phyloP scores from a whole-genome alignment of 176 grass and related monocot species.

The Lolium rigidum region DNA sequence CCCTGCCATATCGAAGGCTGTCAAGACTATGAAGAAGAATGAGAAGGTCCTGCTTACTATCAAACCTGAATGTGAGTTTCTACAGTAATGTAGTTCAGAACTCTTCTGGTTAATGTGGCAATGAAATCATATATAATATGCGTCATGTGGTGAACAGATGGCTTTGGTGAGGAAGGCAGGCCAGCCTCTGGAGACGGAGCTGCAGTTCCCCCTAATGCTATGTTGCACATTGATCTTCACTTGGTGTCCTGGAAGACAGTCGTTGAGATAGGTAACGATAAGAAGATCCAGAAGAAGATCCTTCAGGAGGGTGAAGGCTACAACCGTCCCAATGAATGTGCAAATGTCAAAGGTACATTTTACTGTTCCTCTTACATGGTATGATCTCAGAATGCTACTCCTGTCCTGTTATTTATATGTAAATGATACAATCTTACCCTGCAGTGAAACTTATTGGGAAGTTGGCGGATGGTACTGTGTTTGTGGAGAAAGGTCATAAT shows the following conservation, averaged over 20 bases:
- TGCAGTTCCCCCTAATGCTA: conserved; percentile 65
- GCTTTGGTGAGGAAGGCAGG: conserved; percentile 67
- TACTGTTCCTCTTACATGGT: neutral
- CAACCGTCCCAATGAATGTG: conserved; percentile 69
- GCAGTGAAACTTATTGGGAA: conserved; percentile 85
- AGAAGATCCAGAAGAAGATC: conserved; percentile 76
- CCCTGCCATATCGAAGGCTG: conserved; percentile 73
- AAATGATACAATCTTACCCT: neutral
- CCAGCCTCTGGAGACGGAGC: conserved; percentile 46
- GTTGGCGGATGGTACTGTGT: conserved; percentile 73
- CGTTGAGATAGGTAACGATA: conserved; percentile 74
- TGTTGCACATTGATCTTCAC: conserved; percentile 65
- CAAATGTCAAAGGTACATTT: conserved; percentile 59
- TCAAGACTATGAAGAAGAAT: conserved; percentile 88
- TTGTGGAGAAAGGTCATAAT: conserved; percentile 83
- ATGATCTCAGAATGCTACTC: neutral
- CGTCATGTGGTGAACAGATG: conserved; percentile 56
- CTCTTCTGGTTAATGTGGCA: neutral
- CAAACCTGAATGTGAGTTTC: conserved; percentile 73
- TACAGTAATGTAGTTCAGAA: neutral
- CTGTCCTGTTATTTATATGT: neutral
- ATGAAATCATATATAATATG: conserved; percentile 6
- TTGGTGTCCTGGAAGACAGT: conserved; percentile 81
- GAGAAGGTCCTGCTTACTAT: conserved; percentile 78
- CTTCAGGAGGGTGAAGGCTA: conserved; percentile 80